Evolutionary conservation across 2,329 filamentous ascomycete species (phyloP).

Genomic region (Orbilia ellipsospora): DNA sequence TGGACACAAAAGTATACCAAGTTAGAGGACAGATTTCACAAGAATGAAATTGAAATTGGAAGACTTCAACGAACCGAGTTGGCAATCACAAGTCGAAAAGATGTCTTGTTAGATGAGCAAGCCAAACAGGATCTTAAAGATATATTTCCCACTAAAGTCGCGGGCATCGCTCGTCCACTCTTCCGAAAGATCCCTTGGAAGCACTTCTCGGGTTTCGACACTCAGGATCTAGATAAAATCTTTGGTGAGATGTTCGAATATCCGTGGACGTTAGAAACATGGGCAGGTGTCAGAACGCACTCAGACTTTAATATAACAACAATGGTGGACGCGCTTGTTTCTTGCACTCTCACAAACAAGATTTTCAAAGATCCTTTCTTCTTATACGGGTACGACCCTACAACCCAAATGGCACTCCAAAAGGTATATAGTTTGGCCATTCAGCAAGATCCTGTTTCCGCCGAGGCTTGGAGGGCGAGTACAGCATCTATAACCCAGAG

Average conservation of each 20-base stretch:
- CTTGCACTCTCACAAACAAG: not conserved
- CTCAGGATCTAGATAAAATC: not conserved
- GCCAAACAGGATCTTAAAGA: constrained; percentile 10
- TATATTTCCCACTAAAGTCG: not conserved
- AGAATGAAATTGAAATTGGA: constrained; percentile 6
- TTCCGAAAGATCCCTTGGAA: constrained; percentile 22
- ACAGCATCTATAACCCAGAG: not conserved
- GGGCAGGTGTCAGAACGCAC: not conserved
- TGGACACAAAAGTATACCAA: not conserved
- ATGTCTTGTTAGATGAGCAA: constrained; percentile 20
- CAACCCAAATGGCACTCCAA: no score
- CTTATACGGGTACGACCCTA: no score
- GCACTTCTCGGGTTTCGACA: not conserved
- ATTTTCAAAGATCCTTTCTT: constrained; percentile 19
- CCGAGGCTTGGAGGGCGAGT: constrained; percentile 14
- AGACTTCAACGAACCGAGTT: constrained; percentile 25
- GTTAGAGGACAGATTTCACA: not conserved
- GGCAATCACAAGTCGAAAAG: not conserved
- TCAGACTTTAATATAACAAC: not conserved
- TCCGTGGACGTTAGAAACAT: not conserved
- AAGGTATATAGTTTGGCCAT: not conserved
- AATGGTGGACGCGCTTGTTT: not conserved
- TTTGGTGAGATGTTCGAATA: not conserved
- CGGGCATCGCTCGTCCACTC: constrained; percentile 1
- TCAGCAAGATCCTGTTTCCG: not conserved